phyloP scores from a whole-genome alignment of 257 asterid genomes.

The Primulina tabacum region DNA sequence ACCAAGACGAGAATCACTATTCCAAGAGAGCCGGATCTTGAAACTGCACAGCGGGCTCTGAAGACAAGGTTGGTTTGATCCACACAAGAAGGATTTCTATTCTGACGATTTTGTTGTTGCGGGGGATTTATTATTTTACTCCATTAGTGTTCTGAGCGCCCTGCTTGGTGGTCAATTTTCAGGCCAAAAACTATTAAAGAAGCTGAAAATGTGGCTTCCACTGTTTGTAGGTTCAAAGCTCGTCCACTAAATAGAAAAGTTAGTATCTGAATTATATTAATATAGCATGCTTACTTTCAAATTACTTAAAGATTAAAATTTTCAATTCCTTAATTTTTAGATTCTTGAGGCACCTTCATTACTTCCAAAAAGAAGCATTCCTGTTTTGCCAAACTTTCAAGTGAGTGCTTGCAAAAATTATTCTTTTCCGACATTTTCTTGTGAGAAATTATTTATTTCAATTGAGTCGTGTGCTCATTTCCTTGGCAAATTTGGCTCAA shows the following conservation, averaged over 20 bases:
- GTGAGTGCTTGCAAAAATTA: slow-evolving; percentile 37
- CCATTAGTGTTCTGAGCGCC: slow-evolving; percentile 7
- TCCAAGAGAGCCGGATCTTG: slow-evolving; percentile 86
- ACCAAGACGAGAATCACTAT: slow-evolving; percentile 64
- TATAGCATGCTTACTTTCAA: background rate
- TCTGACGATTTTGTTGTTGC: slow-evolving; percentile 4
- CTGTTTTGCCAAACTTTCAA: slow-evolving; percentile 64
- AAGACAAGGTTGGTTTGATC: slow-evolving; percentile 49
- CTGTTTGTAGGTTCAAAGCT: slow-evolving; percentile 71
- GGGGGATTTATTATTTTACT: background rate
- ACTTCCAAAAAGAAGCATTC: slow-evolving; percentile 75
- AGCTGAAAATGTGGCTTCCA: slow-evolving; percentile 40
- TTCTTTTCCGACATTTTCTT: background rate
- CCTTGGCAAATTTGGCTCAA: slow-evolving; percentile 32
- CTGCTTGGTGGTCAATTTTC: slow-evolving; percentile 30
- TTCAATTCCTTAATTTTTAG: slow-evolving; percentile 38
- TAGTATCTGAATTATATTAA: slow-evolving; percentile 24
- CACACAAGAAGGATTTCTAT: slow-evolving; percentile 4
- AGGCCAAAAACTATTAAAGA: slow-evolving; percentile 60
- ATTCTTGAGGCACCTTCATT: slow-evolving; percentile 77
- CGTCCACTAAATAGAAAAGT: slow-evolving; percentile 89
- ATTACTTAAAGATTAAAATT: slow-evolving; percentile 22
- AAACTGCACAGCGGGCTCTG: slow-evolving; percentile 76
- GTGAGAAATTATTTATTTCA: background rate
- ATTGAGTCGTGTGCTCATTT: slow-evolving; percentile 21